Percentiles rank a stretch among this genome's conserved stretches.
phyloP scores from a whole-genome alignment of 192 early-diverging fungal species.

The Funneliformis mosseae region DNA sequence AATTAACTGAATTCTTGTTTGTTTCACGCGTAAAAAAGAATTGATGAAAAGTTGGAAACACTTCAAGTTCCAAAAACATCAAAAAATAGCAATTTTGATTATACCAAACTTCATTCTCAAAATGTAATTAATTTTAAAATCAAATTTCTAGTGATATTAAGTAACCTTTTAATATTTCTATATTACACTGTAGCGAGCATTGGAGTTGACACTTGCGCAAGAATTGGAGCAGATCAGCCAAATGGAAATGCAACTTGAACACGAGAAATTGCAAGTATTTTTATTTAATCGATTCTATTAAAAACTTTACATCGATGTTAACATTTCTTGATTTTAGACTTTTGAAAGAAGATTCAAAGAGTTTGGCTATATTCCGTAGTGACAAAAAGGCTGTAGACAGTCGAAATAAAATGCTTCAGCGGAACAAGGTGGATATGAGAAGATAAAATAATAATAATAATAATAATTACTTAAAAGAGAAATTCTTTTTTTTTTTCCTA shows the following conservation, averaged over 20 bases:
- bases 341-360: background rate
- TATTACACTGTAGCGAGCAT: background rate
- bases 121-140: background rate
- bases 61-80: background rate
- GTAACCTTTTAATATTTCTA: background rate
- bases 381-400: conserved; percentile 7
- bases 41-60: conserved; percentile 8
- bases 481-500: background rate
- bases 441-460: too few species aligned
- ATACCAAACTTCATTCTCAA: conserved; percentile 12
- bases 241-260: conserved; percentile 18
- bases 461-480: too few species aligned
- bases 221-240: background rate
- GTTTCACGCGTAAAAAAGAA: background rate
- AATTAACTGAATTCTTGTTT: background rate
- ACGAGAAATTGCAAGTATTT: background rate
- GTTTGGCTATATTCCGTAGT: background rate
- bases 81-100: conserved; percentile 7
- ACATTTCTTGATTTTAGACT: background rate
- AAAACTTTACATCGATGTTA: background rate
- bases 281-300: background rate
- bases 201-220: background rate
- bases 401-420: conserved; percentile 4
- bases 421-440: background rate
- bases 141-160: background rate